A percentile compares a stretch with the other conserved stretches of the same genome.
Conservation (phyloP, 2,329 filamentous ascomycete genomes). For the Calonectria honghensis region DNA sequence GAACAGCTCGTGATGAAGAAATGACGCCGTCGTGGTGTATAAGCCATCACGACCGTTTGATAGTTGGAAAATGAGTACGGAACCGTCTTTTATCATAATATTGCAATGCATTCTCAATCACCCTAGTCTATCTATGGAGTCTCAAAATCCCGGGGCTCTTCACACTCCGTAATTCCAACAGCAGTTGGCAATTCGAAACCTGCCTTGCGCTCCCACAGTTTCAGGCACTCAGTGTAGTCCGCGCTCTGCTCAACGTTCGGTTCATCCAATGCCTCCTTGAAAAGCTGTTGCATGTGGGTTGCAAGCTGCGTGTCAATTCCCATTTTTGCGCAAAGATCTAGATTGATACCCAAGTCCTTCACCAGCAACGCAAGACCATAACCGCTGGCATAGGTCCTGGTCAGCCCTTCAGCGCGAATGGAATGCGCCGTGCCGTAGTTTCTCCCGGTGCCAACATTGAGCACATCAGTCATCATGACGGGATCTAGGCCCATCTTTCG, state of each 20-base stretch:
- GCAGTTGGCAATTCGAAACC: constrained; percentile 9
- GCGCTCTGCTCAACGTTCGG: constrained; percentile 5
- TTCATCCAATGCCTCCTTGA: constrained; percentile 18
- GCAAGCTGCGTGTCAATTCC: constrained; percentile 17
- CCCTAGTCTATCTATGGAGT: neutral
- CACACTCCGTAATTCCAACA: constrained; percentile 9
- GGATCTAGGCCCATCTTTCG: constrained; percentile 19
- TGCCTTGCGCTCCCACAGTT: constrained; percentile 20
- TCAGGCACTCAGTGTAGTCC: constrained; percentile 11
- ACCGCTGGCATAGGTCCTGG: constrained; percentile 10
- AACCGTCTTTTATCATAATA: neutral
- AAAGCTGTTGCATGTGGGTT: neutral
- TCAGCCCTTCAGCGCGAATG: constrained; percentile 8
- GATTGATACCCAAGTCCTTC: constrained; percentile 13
- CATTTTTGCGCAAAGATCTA: constrained; percentile 9
- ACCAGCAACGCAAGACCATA: constrained; percentile 11
- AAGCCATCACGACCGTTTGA: neutral
- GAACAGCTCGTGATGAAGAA: neutral
- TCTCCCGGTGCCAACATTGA: constrained; percentile 2
- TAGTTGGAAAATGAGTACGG: neutral
- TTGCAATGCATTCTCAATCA: neutral
- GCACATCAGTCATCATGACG: constrained; percentile 13
- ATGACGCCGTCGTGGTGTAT: neutral
- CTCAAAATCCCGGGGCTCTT: constrained; percentile 16
- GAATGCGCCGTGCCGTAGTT: constrained; percentile 18